A percentile compares a stretch with the other conserved stretches of the same genome.
Evolutionary conservation across 2,329 filamentous ascomycete genomes (phyloP).

Genomic region (Alternaria arbusti): DNA sequence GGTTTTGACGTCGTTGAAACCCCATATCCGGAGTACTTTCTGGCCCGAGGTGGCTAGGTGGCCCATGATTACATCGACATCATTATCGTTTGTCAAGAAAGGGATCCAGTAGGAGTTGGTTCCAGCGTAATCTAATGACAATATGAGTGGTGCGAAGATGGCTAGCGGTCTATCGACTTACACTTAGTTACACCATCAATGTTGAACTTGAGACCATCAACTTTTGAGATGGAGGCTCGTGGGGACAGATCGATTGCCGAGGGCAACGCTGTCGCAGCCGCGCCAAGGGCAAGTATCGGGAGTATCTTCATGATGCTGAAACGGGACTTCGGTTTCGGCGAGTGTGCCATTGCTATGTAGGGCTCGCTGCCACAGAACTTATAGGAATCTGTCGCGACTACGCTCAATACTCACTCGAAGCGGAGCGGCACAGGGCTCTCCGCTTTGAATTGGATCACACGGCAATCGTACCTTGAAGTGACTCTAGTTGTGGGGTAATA

Average conservation of each 20-base stretch:
- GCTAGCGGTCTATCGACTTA: constrained; percentile 2
- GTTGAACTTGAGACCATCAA: constrained; percentile 41
- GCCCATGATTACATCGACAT: constrained; percentile 59
- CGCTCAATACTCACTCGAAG: neutral
- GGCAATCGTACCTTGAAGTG: neutral
- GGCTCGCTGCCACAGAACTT: neutral
- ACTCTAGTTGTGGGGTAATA: constrained; percentile 16
- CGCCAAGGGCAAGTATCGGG: constrained; percentile 24
- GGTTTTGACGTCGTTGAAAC: constrained; percentile 65
- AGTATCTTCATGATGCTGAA: constrained; percentile 29
- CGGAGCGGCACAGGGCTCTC: constrained; percentile 3
- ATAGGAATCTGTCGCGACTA: neutral
- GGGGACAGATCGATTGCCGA: constrained; percentile 15
- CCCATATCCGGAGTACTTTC: constrained; percentile 67
- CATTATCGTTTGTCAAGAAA: constrained; percentile 59
- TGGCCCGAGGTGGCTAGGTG: constrained; percentile 59
- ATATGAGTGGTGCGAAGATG: neutral
- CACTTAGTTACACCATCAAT: constrained; percentile 46
- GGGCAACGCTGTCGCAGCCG: constrained; percentile 29
- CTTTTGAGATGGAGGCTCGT: constrained; percentile 32
- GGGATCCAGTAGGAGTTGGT: constrained; percentile 64
- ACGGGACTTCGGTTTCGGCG: neutral
- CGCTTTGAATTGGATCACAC: constrained; percentile 15
- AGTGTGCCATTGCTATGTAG: neutral
- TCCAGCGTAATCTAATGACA: constrained; percentile 55